Conservation (phyloP, 768 basidiomycete genomes). For the Lyophyllum decastes region DNA sequence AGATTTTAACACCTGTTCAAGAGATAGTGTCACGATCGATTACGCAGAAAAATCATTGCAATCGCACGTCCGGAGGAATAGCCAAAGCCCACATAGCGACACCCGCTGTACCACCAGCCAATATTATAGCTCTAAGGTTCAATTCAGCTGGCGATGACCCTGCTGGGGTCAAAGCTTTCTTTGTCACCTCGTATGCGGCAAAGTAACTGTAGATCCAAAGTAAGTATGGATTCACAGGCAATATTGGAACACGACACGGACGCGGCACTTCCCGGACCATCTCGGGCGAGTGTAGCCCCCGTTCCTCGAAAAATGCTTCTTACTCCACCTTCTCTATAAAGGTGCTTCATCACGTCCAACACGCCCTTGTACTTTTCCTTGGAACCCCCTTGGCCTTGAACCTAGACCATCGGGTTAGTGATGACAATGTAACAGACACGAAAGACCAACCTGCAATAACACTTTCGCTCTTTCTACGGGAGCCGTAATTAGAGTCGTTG, state of each 20-base stretch:
- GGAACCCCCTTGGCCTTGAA: constrained; percentile 83
- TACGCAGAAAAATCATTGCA: not conserved
- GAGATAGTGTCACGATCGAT: not conserved
- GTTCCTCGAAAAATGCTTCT: constrained; percentile 92
- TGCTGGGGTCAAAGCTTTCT: constrained; percentile 80
- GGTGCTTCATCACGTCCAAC: constrained; percentile 82
- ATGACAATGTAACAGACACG: constrained; percentile 1
- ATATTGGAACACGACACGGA: constrained; percentile 41
- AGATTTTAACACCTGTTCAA: constrained; percentile 85
- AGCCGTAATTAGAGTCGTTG: constrained; percentile 89
- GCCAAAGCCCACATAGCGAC: constrained; percentile 98
- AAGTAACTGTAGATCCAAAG: constrained; percentile 69
- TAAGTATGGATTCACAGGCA: not conserved
- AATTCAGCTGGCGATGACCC: constrained; percentile 80
- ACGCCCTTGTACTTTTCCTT: constrained; percentile 83
- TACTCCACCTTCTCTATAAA: constrained; percentile 93
- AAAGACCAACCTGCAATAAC: constrained; percentile 70
- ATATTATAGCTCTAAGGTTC: constrained; percentile 81
- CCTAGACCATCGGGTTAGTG: constrained; percentile 39
- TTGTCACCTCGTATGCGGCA: constrained; percentile 93
- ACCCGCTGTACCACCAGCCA: constrained; percentile 93
- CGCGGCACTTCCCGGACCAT: constrained; percentile 97
- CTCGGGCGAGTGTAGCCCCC: constrained; percentile 89
- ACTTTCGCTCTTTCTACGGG: constrained; percentile 98
- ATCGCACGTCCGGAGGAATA: constrained; percentile 91